Percentiles rank a stretch among this genome's conserved stretches.
Conservation (phyloP, 208 protist genomes). For the Wallacemonas sp. region DNA sequence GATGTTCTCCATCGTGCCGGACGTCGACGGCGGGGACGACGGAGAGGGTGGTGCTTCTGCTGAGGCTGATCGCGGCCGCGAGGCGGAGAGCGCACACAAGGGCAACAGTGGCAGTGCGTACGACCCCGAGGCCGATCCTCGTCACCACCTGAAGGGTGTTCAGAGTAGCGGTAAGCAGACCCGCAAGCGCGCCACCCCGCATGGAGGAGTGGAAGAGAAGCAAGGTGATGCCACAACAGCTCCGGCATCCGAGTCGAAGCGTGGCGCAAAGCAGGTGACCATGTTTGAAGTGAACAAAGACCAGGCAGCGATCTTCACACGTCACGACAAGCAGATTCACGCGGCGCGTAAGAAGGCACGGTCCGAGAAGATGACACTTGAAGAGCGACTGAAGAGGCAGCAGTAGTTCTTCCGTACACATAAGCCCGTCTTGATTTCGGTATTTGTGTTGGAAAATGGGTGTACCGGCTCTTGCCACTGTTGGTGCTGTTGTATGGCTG, state of each 20-base stretch:
- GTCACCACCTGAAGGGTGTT: constrained; percentile 69
- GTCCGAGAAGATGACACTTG: constrained; percentile 70
- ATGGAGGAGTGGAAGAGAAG: constrained; percentile 7
- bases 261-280: constrained; percentile 44
- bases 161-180: constrained; percentile 66
- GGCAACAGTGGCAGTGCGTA: constrained; percentile 1
- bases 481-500: neutral
- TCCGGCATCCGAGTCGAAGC: constrained; percentile 13
- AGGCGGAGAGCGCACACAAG: neutral
- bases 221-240: neutral
- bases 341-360: constrained; percentile 66
- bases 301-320: constrained; percentile 47
- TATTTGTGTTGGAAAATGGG: neutral
- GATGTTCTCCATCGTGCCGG: constrained; percentile 77
- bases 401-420: neutral
- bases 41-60: constrained; percentile 4
- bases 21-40: constrained; percentile 25
- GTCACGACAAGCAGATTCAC: constrained; percentile 77
- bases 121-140: constrained; percentile 45
- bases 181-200: constrained; percentile 15
- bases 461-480: neutral
- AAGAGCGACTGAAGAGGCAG: constrained; percentile 60
- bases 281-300: constrained; percentile 75
- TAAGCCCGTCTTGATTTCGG: neutral
- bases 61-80: neutral